These are phyloP conservation scores for Candida maris DNA, from an alignment of 805 yeast species.

Conservation along the genomic window DNA sequence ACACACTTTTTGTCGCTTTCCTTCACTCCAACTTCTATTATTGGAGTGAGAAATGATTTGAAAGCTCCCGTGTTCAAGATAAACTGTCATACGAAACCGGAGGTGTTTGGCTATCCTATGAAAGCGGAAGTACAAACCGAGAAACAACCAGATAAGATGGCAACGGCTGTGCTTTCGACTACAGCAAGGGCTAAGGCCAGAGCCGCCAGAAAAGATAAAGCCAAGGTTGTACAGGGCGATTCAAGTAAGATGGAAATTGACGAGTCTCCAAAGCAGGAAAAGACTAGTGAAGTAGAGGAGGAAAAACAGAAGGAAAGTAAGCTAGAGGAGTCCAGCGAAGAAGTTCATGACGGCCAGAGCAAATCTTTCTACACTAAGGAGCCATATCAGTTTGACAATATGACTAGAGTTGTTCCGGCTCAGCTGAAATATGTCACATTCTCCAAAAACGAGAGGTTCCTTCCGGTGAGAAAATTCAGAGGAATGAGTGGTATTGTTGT, in stretches of 20 bases:
- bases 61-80: constrained; percentile 81
- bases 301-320: constrained; percentile 16
- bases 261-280: constrained; percentile 12
- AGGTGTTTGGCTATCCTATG: constrained; percentile 85
- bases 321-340: constrained; percentile 18
- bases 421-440: constrained; percentile 84
- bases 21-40: constrained; percentile 85
- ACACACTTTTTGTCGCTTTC: constrained; percentile 90
- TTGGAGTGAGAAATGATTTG: constrained; percentile 82
- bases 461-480: constrained; percentile 76
- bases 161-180: constrained; percentile 91
- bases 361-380: constrained; percentile 51
- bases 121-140: constrained; percentile 74
- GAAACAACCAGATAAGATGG: constrained; percentile 82
- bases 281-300: constrained; percentile 22
- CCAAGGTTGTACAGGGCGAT: constrained; percentile 30
- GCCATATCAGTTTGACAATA: constrained; percentile 68
- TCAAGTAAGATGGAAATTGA: constrained; percentile 39
- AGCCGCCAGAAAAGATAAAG: constrained; percentile 57
- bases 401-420: constrained; percentile 85
- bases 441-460: constrained; percentile 67
- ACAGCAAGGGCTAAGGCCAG: constrained; percentile 93
- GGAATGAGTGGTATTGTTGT: constrained; percentile 70
- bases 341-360: constrained; percentile 31
- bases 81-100: constrained; percentile 76